Base-by-base conservation (phyloP, 768 basidiomycete species). In the Lentinula raphanica region DNA sequence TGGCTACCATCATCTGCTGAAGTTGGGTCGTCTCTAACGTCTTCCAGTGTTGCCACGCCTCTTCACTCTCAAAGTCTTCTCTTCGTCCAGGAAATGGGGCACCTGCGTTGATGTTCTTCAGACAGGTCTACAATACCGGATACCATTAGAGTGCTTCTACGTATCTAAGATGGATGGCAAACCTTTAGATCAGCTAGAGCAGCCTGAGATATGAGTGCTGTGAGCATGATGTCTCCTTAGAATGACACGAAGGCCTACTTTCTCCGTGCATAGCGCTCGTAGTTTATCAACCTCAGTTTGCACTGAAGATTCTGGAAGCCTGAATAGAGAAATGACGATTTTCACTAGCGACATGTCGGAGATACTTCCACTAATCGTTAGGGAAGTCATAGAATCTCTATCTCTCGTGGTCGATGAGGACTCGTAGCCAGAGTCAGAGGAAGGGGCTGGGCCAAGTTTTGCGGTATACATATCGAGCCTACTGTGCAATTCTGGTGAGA, bases 101-200 rank as follows among this genome's bases (percentile, higher is more conserved):
- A 25, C 92, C 89, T 13, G 89, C 87, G 55, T 88, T 91, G 67
- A 98, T 89, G 62, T 93, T 91, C 75, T 96, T 96, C 55, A 98
- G 75, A 67, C 90, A 94, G 35, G 89, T 90, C 90, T 94, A 65
- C 56, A 56, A 39, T n/a, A n/a, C n/a, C n/a, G n/a, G n/a, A n/a
- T n/a, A n/a, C n/a, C n/a, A n/a, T n/a, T n/a, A n/a, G n/a, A n/a
- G n/a, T n/a, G n/a, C n/a, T n/a, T n/a, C n/a, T n/a, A n/a, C n/a
- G n/a, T n/a, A n/a, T n/a, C n/a, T n/a, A 11, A 11, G 32, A 29
- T 28, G 44, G 21, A 35, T 45, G 38, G 61, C 67, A 45, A 67
- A 88, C 92, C 82, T 95, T 97, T 57, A 96, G 78, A 69, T 97
- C 94, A 44, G 79, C 79, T 58, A 97, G 72, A 0, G 94, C 94